Base-by-base conservation (phyloP, 2,329 filamentous ascomycete genomes). In the Fusarium pseudograminearum region DNA sequence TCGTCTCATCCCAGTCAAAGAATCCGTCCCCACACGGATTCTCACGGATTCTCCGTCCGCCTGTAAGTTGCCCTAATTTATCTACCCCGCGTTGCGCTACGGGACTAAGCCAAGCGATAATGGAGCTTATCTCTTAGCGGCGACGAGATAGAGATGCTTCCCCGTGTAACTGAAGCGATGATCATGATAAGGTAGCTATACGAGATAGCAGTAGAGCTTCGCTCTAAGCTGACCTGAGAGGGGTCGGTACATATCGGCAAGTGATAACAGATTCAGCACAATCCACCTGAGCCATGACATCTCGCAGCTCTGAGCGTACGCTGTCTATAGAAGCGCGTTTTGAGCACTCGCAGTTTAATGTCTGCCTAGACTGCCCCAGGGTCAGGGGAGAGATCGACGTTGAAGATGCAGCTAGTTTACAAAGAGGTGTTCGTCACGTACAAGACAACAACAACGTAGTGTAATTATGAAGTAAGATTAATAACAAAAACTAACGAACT, bases 1-100 rank as follows among this genome's bases (percentile, higher is more conserved):
- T 6, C 4, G 4, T 42, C 9, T 28, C 18, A 16, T 20, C 22
- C 14, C 18, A 28, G 24, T n/a, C 4, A 18, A 40, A 40, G 6
- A 40, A 16, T 46, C 45, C 38, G 59, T 61, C 40, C 46, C 59
- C 59, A 30, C 46, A 26, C 57, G 59, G 59, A 46, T 34, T 62
- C 40, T 62, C 16, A 41, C 57, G 59, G 59, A 41, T 31, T 62
- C 47, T 41, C 12, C 20, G 40, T 7, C 18, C 18, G 15, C 31
- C 8, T n/a, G 42, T 31, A 11, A 16, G 15, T 12, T 10, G 9
- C 8, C 38, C 38, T 14, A 41, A 16, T 24, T 26, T 42, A 26
- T 42, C 22, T 42, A 5, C 22, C 22, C 22, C 22, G 15, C 41
- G 16, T 44, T 42, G 22, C 9, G 10, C 18, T 18, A 6, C 9